phyloP scores from a whole-genome alignment of 2,329 filamentous ascomycete genomes.

The Cladosporium oxysporum region DNA sequence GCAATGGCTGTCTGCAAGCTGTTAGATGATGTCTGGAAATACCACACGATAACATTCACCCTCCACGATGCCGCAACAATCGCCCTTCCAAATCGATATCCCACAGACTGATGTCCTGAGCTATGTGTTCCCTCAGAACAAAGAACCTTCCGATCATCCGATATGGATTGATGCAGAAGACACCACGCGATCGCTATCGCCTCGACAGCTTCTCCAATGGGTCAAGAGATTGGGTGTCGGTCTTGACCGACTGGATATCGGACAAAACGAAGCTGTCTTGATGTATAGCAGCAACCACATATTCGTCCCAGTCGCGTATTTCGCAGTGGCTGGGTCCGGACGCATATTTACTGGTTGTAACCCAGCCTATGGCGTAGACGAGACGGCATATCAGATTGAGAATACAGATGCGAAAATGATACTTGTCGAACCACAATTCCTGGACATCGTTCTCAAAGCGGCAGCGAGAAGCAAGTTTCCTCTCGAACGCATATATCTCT shows the following conservation, averaged over 20 bases:
- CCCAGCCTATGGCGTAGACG: conserved; percentile 79
- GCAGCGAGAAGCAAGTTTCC: conserved; percentile 70
- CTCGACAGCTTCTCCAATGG: conserved; percentile 51
- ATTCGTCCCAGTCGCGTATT: conserved; percentile 56
- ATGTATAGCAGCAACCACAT: conserved; percentile 58
- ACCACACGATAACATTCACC: background rate
- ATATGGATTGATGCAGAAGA: conserved; percentile 57
- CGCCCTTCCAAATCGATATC: conserved; percentile 51
- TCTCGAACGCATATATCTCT: conserved; percentile 70
- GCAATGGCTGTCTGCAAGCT: background rate
- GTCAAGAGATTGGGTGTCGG: conserved; percentile 52
- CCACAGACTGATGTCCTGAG: conserved; percentile 46
- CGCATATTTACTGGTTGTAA: conserved; percentile 65
- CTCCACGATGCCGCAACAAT: conserved; percentile 47
- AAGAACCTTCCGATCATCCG: conserved; percentile 44
- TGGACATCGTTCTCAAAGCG: conserved; percentile 67
- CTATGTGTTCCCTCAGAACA: conserved; percentile 36
- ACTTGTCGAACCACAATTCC: conserved; percentile 68
- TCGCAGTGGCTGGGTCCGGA: conserved; percentile 56
- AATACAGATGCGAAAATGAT: conserved; percentile 75
- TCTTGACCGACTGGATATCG: conserved; percentile 47
- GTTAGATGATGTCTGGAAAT: background rate
- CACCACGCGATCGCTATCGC: conserved; percentile 47
- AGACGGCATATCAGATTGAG: conserved; percentile 80
- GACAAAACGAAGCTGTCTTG: conserved; percentile 54